These are phyloP conservation scores for Rhododendron williamsianum DNA, from an alignment of 148 eudicot species.

Conservation along the genomic window DNA sequence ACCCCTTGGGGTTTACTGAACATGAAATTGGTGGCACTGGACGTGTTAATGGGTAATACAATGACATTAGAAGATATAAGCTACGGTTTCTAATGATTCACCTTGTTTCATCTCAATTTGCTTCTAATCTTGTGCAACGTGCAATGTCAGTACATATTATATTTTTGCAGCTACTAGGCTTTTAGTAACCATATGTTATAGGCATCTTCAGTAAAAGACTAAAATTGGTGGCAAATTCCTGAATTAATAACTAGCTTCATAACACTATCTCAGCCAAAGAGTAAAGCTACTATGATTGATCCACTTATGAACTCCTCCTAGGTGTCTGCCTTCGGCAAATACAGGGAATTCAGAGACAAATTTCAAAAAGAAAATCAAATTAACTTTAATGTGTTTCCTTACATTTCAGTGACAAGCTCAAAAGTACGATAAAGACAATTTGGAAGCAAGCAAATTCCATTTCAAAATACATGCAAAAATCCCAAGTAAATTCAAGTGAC, in stretches of 20 bases:
- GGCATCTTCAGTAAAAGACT: too few species aligned
- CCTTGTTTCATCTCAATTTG: not conserved
- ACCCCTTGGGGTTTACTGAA: not conserved
- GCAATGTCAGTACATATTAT: not conserved
- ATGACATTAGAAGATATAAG: not conserved
- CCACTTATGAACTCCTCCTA: not conserved
- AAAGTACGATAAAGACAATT: too few species aligned
- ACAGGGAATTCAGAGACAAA: not conserved
- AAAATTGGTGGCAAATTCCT: not conserved
- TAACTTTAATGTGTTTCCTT: not conserved
- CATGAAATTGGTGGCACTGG: not conserved
- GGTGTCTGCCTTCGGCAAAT: not conserved
- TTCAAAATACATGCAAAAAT: too few species aligned
- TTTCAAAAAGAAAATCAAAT: not conserved
- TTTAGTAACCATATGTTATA: too few species aligned
- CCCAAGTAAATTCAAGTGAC: too few species aligned
- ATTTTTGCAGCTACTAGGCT: not conserved
- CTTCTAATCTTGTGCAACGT: not conserved
- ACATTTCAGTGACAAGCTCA: not conserved
- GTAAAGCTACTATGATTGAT: too few species aligned
- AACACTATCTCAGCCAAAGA: not conserved
- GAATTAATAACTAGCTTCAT: not conserved
- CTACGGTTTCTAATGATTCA: not conserved
- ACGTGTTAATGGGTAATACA: not conserved
- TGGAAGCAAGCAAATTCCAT: not conserved